phyloP scores from a whole-genome alignment of 495 filamentous ascomycete species.

The Elasticomyces elasticus region DNA sequence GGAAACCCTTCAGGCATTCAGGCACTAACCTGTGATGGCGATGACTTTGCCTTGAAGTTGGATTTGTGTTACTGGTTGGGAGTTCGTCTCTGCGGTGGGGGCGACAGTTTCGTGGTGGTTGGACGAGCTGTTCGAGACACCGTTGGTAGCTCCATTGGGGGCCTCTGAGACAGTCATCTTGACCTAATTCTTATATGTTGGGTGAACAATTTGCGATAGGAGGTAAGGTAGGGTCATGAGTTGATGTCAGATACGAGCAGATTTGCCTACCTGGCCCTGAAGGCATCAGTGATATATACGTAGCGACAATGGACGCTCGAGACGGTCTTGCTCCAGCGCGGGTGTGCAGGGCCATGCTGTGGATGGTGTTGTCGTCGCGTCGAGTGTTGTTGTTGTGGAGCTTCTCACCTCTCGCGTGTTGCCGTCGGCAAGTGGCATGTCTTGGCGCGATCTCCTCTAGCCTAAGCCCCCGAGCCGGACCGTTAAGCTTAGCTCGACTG shows the following conservation, averaged over 20 bases:
- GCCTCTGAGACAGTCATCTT: background rate
- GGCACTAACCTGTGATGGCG: conserved; percentile 10
- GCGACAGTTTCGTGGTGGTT: background rate
- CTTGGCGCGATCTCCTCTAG: background rate
- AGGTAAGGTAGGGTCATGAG: background rate
- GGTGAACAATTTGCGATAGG: background rate
- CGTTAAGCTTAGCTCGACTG: background rate
- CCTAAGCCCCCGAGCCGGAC: background rate
- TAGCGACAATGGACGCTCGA: background rate
- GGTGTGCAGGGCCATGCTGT: background rate
- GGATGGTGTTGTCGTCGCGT: background rate
- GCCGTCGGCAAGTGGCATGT: background rate
- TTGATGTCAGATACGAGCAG: background rate
- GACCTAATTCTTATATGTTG: background rate
- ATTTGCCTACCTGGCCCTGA: background rate
- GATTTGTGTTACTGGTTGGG: background rate
- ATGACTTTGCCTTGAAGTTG: conserved; percentile 5
- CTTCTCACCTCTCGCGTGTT: background rate
- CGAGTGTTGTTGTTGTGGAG: background rate
- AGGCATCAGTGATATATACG: background rate
- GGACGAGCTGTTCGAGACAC: background rate
- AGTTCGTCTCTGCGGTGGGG: background rate
- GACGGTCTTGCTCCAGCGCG: background rate
- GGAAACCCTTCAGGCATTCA: too few species aligned
- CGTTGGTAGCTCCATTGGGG: background rate